phyloP scores from a whole-genome alignment of 768 basidiomycete species.

The Boletus subparvulus region DNA sequence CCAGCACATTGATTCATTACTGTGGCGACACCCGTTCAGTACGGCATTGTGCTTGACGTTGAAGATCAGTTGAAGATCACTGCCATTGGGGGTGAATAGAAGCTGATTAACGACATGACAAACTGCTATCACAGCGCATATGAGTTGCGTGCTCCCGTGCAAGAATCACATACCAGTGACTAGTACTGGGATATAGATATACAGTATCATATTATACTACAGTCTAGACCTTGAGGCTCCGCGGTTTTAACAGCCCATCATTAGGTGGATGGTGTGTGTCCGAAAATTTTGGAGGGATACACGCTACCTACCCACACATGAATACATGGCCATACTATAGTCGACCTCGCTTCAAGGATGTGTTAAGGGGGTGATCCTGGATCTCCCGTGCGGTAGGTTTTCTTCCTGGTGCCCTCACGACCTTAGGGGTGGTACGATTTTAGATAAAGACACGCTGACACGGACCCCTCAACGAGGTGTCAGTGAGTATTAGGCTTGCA shows the following conservation, averaged over 20 bases:
- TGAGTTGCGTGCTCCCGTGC: constrained; percentile 2
- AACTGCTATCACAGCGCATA: not conserved
- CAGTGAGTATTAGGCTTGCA: constrained; percentile 15
- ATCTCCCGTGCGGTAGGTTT: not conserved
- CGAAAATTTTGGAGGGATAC: constrained; percentile 4
- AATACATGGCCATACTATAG: not conserved
- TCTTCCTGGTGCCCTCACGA: not conserved
- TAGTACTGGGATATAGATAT: not conserved
- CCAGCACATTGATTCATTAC: not conserved
- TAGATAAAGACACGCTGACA: constrained; percentile 1
- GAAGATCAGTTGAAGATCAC: constrained; percentile 33
- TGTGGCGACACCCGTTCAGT: constrained; percentile 11
- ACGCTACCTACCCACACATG: constrained; percentile 1
- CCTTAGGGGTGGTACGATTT: not conserved
- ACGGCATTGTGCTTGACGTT: constrained; percentile 14
- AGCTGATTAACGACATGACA: constrained; percentile 22
- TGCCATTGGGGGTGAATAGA: constrained; percentile 25
- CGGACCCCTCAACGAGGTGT: not conserved
- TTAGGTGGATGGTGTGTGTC: constrained; percentile 22
- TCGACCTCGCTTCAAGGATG: not conserved
- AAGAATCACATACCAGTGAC: not conserved
- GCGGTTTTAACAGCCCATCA: not conserved
- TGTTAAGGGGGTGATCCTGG: not conserved
- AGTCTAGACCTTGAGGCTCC: constrained; percentile 4
- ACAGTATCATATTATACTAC: not conserved